phyloP scores from a whole-genome alignment of 2,329 filamentous ascomycete genomes.

The Lasiodiplodia theobromae region DNA sequence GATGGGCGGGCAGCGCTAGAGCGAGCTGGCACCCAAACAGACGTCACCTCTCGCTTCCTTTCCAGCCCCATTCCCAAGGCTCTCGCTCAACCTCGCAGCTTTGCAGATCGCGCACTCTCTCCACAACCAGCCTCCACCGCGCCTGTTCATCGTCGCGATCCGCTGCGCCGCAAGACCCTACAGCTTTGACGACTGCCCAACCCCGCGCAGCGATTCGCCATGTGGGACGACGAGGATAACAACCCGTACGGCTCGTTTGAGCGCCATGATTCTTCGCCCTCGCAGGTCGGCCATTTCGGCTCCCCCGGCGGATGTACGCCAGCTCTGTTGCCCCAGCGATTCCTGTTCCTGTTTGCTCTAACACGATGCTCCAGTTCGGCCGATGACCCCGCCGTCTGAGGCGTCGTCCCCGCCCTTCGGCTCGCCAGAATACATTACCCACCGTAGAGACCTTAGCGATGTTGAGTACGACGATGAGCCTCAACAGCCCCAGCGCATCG shows the following conservation, averaged over 20 bases:
- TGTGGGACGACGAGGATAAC: conserved; percentile 99
- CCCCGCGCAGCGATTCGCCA: conserved; percentile 47
- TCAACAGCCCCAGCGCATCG: conserved; percentile 59
- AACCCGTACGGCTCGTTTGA: conserved; percentile 97
- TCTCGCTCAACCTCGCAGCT: conserved; percentile 25
- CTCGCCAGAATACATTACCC: conserved; percentile 63
- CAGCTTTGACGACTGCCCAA: not conserved
- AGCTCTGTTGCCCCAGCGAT: not conserved
- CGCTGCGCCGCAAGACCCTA: not conserved
- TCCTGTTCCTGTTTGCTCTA: not conserved
- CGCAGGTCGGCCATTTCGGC: conserved; percentile 58
- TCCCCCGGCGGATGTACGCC: conserved; percentile 49
- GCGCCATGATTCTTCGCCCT: conserved; percentile 79
- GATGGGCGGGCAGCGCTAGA: not conserved
- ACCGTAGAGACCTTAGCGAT: conserved; percentile 62
- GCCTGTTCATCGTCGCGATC: not conserved
- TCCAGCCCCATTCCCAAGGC: conserved; percentile 29
- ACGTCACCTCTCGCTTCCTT: conserved; percentile 30
- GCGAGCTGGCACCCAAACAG: conserved; percentile 28
- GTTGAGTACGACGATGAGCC: conserved; percentile 62
- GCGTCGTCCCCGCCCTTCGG: conserved; percentile 71
- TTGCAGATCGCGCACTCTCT: conserved; percentile 19
- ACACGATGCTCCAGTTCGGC: conserved; percentile 34
- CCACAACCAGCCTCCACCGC: conserved; percentile 24
- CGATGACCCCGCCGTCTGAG: conserved; percentile 71